A percentile compares a stretch with the other conserved stretches of the same genome.
Evolutionary conservation across 257 asterid genomes (phyloP).

Genomic region (Nicotiana knightiana): DNA sequence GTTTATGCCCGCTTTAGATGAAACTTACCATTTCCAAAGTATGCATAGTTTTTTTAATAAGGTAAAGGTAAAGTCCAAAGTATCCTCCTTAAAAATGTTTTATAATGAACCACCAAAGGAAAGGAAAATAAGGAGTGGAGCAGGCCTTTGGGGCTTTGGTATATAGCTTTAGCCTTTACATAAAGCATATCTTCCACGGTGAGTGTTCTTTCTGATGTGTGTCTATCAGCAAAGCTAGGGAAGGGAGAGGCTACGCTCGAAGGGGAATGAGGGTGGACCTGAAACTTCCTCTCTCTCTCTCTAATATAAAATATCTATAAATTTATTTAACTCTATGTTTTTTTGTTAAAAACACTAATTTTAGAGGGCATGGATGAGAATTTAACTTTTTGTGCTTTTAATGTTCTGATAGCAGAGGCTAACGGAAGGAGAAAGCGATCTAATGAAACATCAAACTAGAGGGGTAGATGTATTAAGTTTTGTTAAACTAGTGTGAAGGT

Average conservation of each 20-base stretch:
- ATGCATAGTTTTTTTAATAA: neutral
- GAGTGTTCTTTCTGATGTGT: neutral
- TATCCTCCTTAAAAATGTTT: neutral
- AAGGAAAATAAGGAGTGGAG: neutral
- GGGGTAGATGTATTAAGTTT: neutral
- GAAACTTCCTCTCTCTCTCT: neutral
- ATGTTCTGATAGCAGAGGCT: neutral
- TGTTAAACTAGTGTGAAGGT: neutral
- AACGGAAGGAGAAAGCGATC: neutral
- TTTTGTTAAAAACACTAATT: neutral
- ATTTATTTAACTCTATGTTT: neutral
- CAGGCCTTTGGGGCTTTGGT: neutral
- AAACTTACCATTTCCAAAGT: neutral
- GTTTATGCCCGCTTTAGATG: neutral
- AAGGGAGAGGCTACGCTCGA: neutral
- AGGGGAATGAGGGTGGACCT: neutral
- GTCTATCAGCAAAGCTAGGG: neutral
- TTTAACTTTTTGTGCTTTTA: neutral
- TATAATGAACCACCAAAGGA: neutral
- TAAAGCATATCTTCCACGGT: neutral
- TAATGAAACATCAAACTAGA: conserved; percentile 2
- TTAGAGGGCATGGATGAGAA: neutral
- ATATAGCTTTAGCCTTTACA: neutral
- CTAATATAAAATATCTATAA: neutral
- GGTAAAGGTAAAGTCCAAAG: too few species aligned